A percentile compares a stretch with the other conserved stretches of the same genome.
phyloP scores from a whole-genome alignment of 1,284 basidiomycete genomes.

The Lignosus rhinocerotis region DNA sequence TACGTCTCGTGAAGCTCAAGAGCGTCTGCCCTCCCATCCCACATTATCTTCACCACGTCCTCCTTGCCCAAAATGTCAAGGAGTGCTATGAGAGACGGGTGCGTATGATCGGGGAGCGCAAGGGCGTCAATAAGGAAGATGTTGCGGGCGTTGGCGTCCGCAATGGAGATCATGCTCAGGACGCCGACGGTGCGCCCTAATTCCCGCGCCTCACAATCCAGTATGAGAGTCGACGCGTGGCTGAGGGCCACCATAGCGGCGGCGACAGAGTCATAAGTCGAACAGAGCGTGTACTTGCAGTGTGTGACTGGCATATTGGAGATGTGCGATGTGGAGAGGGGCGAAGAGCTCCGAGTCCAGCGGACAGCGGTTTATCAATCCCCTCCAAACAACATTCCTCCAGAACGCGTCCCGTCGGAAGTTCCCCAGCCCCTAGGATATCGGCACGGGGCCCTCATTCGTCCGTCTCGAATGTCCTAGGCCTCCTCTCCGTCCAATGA shows the following conservation, averaged over 20 bases:
- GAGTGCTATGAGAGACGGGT: constrained; percentile 26
- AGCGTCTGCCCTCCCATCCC: constrained; percentile 47
- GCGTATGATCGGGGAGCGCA: constrained; percentile 25
- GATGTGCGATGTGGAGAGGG: too few relatives aligned
- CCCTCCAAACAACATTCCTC: too few relatives aligned
- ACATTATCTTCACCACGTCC: constrained; percentile 40
- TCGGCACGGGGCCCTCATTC: too few relatives aligned
- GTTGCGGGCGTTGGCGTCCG: constrained; percentile 37
- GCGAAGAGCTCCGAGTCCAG: too few relatives aligned
- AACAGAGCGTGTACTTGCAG: neutral
- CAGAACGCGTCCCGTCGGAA: too few relatives aligned
- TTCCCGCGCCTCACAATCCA: constrained; percentile 37
- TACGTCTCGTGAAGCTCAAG: constrained; percentile 37
- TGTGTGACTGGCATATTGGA: neutral
- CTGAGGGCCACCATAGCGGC: constrained; percentile 13
- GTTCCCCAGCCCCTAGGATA: too few relatives aligned
- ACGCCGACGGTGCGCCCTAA: constrained; percentile 36
- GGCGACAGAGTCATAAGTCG: neutral
- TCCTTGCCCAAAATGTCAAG: constrained; percentile 31
- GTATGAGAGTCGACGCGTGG: constrained; percentile 19
- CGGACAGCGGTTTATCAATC: too few relatives aligned
- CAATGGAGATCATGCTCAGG: constrained; percentile 43
- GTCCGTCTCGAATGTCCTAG: too few relatives aligned
- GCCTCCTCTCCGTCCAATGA: too few relatives aligned
- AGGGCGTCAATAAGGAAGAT: constrained; percentile 43